Base-by-base conservation (phyloP, 225 moss, liverwort and hornwort genomes). In the Lunularia cruciata region DNA sequence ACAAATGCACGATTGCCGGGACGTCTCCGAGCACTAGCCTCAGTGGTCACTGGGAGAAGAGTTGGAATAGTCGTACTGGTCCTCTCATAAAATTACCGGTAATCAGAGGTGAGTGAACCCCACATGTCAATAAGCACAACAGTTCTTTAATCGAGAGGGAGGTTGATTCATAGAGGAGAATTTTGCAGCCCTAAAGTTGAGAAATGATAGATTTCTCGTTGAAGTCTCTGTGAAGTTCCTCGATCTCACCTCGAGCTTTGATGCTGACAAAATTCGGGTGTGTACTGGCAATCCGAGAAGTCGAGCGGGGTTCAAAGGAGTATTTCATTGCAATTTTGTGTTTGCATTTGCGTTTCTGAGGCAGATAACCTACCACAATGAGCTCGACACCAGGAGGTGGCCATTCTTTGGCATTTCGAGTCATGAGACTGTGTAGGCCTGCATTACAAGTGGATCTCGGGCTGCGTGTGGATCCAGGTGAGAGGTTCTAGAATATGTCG, bases 401-500 rank as follows among this genome's bases (percentile, higher is more conserved):
- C 57, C 98, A 98, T 70, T 91, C 98, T 31, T 81, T 98, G 88
- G 98, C 98, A 37, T 98, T 98, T 68, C 86, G 98, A 38, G 93
- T 98, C 13, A 98, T 98, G 98, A 90, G 98, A 42, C 83, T 98
- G 34, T 91, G 98, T 75, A 89, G 98, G 34, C 98, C 98, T 23
- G 85, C 98, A 43, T 76, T 98, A 80, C 93, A 93, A 72, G 91
- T 98, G 6, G 98, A 98, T 76, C 77, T 93, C 52, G 91, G 93
- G 38, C 73, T 98, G 58, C 82, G 89, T 54, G 77, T 86, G 52
- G 91, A 98, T 75, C 88, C 89, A 57, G 75, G 82, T 83, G 35
- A 59, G 32, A 52, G 32, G 19, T 32, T 8, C 22, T 31, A 31
- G 32, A 32, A 31, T 47, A 26, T 10, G 63, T 8, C 43, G 63